phyloP scores from a whole-genome alignment of 2,329 filamentous ascomycete species.

The Claviceps sp. region DNA sequence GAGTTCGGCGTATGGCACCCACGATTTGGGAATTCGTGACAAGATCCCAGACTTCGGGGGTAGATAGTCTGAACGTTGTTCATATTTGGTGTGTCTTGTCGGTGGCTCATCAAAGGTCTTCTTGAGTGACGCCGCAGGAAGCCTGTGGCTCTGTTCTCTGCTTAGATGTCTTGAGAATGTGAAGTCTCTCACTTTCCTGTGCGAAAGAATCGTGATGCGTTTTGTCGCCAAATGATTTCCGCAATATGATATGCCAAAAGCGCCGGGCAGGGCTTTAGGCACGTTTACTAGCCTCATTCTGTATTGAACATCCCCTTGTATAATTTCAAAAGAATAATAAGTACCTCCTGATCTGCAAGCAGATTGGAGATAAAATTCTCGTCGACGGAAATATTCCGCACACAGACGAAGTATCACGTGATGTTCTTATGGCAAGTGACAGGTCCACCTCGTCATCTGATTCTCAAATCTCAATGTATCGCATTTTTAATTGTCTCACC shows the following conservation, averaged over 20 bases:
- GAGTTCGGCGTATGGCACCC: conserved; percentile 72
- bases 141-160: not conserved
- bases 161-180: not conserved
- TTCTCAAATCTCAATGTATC: no score
- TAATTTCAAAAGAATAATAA: not conserved
- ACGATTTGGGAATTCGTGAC: conserved; percentile 52
- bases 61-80: conserved; percentile 32
- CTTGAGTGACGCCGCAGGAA: not conserved
- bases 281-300: conserved; percentile 2
- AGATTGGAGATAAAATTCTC: not conserved
- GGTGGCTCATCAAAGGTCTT: not conserved
- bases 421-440: not conserved
- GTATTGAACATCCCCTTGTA: not conserved
- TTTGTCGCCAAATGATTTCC: not conserved
- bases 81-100: not conserved
- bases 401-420: not conserved
- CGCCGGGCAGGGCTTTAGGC: not conserved
- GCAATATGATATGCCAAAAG: not conserved
- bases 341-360: not conserved
- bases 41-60: conserved; percentile 60
- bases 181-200: not conserved
- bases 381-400: not conserved
- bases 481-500: no score
- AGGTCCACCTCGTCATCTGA: not conserved
- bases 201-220: not conserved